Evolutionary conservation across 495 filamentous ascomycete species (phyloP).

Genomic region (Mycothermus thermophilus): DNA sequence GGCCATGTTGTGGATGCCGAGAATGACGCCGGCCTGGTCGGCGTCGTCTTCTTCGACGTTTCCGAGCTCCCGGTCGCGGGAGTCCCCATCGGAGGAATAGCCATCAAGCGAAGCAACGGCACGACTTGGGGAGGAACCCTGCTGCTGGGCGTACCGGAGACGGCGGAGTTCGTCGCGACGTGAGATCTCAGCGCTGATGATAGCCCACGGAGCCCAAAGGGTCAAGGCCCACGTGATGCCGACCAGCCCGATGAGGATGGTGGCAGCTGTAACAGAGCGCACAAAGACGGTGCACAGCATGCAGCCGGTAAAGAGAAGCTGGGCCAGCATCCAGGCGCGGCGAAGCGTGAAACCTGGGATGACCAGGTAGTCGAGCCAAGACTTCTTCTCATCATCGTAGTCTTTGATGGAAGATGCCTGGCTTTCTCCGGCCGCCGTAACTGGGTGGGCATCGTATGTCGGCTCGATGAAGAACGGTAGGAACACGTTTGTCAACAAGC

Average conservation of each 20-base stretch:
- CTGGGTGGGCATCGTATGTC: conserved; percentile 42
- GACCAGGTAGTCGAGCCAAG: conserved; percentile 43
- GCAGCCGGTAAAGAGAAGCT: conserved; percentile 59
- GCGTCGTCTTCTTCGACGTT: conserved; percentile 33
- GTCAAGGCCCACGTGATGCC: conserved; percentile 83
- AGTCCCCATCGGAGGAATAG: conserved; percentile 19
- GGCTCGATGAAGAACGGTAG: conserved; percentile 73
- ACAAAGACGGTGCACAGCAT: conserved; percentile 77
- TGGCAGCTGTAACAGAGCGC: conserved; percentile 47
- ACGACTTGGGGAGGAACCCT: conserved; percentile 11
- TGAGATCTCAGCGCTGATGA: conserved; percentile 77
- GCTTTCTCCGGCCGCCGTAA: conserved; percentile 8
- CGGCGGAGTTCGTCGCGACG: conserved; percentile 59
- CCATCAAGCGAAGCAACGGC: conserved; percentile 13
- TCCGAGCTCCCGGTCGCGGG: conserved; percentile 5
- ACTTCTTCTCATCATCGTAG: conserved; percentile 21
- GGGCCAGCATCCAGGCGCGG: conserved; percentile 70
- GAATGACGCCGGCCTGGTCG: conserved; percentile 75
- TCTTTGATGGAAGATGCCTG: conserved; percentile 14
- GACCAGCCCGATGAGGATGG: conserved; percentile 58
- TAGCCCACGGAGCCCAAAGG: conserved; percentile 83
- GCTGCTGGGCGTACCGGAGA: conserved; percentile 23
- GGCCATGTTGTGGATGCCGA: conserved; percentile 87
- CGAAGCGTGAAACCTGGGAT: conserved; percentile 73
- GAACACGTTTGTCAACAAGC: conserved; percentile 62